These are phyloP conservation scores for Sphagnum fallax DNA, from an alignment of 228 moss, liverwort and hornwort genomes.

Conservation along the genomic window DNA sequence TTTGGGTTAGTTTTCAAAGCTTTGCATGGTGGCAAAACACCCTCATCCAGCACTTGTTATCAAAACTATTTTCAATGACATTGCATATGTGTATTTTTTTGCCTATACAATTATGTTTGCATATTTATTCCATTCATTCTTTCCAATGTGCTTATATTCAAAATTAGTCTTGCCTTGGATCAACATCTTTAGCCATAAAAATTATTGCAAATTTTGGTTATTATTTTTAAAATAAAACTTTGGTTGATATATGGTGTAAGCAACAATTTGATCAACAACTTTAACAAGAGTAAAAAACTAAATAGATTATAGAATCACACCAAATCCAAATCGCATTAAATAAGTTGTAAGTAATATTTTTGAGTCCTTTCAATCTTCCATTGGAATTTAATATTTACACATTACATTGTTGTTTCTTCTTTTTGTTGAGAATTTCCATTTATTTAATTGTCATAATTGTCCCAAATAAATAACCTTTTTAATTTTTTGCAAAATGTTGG, in stretches of 20 bases:
- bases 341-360: conserved; percentile 3
- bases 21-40: conserved; percentile 74
- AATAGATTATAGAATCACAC: conserved; percentile 71
- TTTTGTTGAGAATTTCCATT: no score
- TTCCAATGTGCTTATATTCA: not conserved
- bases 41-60: conserved; percentile 57
- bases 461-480: no score
- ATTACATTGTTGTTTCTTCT: no score
- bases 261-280: conserved; percentile 53
- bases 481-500: no score
- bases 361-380: not conserved
- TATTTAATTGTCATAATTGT: no score
- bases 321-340: conserved; percentile 66
- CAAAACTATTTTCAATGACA: conserved; percentile 39
- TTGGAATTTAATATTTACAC: no score
- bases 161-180: no score
- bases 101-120: not conserved
- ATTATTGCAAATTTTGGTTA: no score
- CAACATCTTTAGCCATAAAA: no score
- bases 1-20: conserved; percentile 30
- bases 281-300: conserved; percentile 54
- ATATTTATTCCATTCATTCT: not conserved
- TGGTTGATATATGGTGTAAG: not conserved
- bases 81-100: conserved; percentile 43
- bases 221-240: no score